Percentiles rank a stretch among this genome's conserved stretches.
These are phyloP conservation scores for Aspergillus texensis DNA, from an alignment of 2,329 filamentous ascomycete genomes.

Conservation along the genomic window DNA sequence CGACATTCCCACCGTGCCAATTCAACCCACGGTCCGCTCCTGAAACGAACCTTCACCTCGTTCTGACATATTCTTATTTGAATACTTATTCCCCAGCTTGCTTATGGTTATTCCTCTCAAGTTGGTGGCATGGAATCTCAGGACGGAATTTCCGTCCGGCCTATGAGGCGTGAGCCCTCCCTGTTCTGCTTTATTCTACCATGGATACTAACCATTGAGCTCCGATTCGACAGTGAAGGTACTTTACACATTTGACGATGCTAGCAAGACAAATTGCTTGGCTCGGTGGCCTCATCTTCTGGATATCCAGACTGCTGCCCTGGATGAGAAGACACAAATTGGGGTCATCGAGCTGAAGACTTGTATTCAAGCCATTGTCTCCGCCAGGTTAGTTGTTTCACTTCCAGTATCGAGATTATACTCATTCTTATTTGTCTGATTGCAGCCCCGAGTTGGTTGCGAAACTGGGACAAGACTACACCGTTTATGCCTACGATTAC, in stretches of 20 bases:
- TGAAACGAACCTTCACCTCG: background rate
- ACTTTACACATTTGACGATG: constrained; percentile 91
- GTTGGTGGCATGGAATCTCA: constrained; percentile 45
- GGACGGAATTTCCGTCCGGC: constrained; percentile 61
- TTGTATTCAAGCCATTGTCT: constrained; percentile 80
- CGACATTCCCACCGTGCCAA: background rate
- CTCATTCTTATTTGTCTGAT: constrained; percentile 6
- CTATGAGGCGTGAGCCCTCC: constrained; percentile 68
- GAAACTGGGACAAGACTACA: constrained; percentile 78
- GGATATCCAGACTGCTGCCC: constrained; percentile 74
- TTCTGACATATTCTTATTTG: constrained; percentile 6
- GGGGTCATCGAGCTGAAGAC: constrained; percentile 85
- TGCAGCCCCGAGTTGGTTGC: constrained; percentile 81
- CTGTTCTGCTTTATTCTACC: constrained; percentile 2
- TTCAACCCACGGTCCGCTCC: constrained; percentile 4
- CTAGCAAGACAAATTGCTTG: constrained; percentile 85
- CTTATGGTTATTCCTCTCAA: constrained; percentile 34
- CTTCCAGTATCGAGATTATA: background rate
- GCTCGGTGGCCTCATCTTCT: constrained; percentile 81
- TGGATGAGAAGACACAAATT: constrained; percentile 80
- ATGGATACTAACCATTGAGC: constrained; percentile 19
- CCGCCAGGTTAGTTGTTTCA: constrained; percentile 54
- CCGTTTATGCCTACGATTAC: constrained; percentile 96
- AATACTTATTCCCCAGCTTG: constrained; percentile 9
- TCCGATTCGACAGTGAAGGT: constrained; percentile 73